Evolutionary conservation across 1,139 yeast species (phyloP).

Genomic region (Geotrichum bryndzae): DNA sequence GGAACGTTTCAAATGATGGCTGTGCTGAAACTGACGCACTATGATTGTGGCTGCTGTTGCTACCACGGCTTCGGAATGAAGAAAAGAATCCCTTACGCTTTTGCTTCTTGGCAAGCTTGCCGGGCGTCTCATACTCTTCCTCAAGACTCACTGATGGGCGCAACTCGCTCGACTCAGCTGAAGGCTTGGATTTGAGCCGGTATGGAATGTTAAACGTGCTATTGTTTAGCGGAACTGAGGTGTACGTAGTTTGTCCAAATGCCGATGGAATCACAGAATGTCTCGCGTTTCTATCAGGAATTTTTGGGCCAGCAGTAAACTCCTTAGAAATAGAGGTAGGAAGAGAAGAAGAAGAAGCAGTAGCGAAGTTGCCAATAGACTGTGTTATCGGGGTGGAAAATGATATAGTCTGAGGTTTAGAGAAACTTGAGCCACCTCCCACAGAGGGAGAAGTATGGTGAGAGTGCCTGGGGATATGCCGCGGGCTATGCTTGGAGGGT

Average conservation of each 20-base stretch:
- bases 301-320: background rate
- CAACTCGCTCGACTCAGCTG: background rate
- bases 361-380: background rate
- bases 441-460: background rate
- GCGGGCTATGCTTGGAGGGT: background rate
- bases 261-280: constrained; percentile 10
- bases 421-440: background rate
- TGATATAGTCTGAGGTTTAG: background rate
- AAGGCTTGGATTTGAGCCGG: background rate
- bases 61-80: constrained; percentile 44
- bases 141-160: constrained; percentile 17
- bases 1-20: constrained; percentile 12
- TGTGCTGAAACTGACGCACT: constrained; percentile 13
- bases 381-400: background rate
- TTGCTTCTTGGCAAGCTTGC: constrained; percentile 40
- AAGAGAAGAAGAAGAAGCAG: background rate
- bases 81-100: constrained; percentile 53
- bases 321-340: background rate
- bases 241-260: background rate
- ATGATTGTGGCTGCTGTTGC: constrained; percentile 14
- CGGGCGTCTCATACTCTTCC: constrained; percentile 27
- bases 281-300: background rate
- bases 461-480: background rate
- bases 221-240: background rate
- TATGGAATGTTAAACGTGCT: background rate